These are phyloP conservation scores for Magnaporthiopsis incrustans DNA, from an alignment of 2,329 filamentous ascomycete species.

Conservation along the genomic window DNA sequence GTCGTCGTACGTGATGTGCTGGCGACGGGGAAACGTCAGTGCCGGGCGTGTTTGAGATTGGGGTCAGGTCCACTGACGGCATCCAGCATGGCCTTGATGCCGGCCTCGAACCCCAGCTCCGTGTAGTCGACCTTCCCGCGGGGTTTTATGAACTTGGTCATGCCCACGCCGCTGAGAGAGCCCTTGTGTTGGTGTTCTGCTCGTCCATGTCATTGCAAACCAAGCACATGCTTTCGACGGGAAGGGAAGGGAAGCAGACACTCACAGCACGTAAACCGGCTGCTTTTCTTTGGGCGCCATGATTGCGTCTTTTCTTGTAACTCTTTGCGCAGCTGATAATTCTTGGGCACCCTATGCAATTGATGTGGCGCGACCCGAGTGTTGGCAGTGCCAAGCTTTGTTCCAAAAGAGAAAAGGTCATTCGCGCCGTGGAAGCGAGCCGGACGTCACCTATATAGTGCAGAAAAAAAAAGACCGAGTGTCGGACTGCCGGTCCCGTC, in stretches of 20 bases:
- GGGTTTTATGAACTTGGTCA: constrained; percentile 99
- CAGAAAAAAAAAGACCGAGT: too few species aligned
- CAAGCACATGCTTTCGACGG: too few species aligned
- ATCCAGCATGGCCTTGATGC: constrained; percentile 76
- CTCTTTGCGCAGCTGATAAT: too few species aligned
- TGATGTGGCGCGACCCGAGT: too few species aligned
- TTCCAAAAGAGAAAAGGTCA: too few species aligned
- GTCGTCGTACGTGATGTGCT: constrained; percentile 88
- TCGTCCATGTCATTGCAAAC: too few species aligned
- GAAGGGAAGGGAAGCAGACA: not conserved
- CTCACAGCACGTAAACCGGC: constrained; percentile 65
- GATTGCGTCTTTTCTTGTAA: not conserved
- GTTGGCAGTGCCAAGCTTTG: too few species aligned
- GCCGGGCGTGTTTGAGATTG: not conserved
- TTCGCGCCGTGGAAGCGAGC: not conserved
- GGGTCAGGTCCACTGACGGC: constrained; percentile 32
- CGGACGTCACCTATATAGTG: not conserved
- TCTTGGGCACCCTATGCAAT: too few species aligned
- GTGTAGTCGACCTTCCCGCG: constrained; percentile 91
- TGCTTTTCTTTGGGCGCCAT: constrained; percentile 45
- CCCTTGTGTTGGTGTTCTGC: not conserved
- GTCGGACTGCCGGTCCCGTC: not conserved
- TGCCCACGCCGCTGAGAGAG: constrained; percentile 65
- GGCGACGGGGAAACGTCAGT: not conserved
- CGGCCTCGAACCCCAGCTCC: constrained; percentile 87